These are phyloP conservation scores for Spinacia oleracea DNA, from an alignment of 179 eudicot genomes.

Conservation along the genomic window DNA sequence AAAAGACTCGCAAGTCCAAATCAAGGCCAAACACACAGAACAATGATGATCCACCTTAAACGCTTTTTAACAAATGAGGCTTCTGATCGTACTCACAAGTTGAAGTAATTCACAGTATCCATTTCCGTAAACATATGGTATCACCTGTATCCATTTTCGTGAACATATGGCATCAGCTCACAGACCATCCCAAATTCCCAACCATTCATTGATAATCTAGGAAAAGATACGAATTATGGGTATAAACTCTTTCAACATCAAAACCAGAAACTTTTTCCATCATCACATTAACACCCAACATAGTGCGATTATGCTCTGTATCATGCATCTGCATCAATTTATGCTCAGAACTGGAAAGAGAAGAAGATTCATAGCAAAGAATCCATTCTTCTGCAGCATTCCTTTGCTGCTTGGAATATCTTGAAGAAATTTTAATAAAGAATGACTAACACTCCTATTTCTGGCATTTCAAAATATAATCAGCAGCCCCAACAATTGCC, in stretches of 20 bases:
- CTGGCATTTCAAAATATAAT: conserved; percentile 6
- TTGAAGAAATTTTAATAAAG: background rate
- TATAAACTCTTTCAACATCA: too few relatives aligned
- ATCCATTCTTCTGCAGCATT: background rate
- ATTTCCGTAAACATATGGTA: too few relatives aligned
- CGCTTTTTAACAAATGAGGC: background rate
- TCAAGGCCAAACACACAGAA: background rate
- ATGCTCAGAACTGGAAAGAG: background rate
- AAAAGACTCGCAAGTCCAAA: background rate
- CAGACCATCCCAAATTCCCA: too few relatives aligned
- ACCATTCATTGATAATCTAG: too few relatives aligned
- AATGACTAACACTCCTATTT: conserved; percentile 9
- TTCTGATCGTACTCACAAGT: too few relatives aligned
- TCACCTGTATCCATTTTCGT: too few relatives aligned
- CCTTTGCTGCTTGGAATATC: background rate
- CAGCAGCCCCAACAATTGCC: conserved; percentile 3
- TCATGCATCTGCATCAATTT: background rate
- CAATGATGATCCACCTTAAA: background rate
- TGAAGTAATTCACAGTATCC: too few relatives aligned
- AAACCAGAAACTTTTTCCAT: too few relatives aligned
- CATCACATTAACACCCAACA: too few relatives aligned
- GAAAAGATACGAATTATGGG: too few relatives aligned
- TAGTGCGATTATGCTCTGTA: too few relatives aligned
- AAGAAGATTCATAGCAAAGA: background rate
- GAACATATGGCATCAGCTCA: too few relatives aligned